Conservation (phyloP, 495 filamentous ascomycete species). For the Tuber borchii region DNA sequence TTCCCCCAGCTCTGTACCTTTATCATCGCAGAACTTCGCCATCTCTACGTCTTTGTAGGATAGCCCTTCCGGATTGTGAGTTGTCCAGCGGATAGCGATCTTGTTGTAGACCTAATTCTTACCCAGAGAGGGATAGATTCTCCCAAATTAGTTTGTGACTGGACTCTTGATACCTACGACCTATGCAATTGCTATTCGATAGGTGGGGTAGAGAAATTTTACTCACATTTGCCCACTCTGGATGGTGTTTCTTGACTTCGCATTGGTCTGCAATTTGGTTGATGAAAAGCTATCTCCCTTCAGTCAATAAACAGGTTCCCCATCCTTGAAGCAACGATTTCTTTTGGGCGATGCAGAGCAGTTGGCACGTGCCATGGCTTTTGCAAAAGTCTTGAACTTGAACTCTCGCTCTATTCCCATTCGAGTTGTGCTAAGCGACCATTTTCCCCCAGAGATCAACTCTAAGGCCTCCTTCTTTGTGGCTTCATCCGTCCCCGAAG, state of each 20-base stretch:
- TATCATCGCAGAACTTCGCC: slow-evolving; percentile 60
- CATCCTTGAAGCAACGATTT: background rate
- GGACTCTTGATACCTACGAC: background rate
- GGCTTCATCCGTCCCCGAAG: slow-evolving; percentile 17
- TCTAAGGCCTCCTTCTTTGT: slow-evolving; percentile 23
- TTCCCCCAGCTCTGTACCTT: slow-evolving; percentile 52
- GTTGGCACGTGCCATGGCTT: slow-evolving; percentile 52
- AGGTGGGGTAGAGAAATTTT: background rate
- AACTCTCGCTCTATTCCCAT: slow-evolving; percentile 54
- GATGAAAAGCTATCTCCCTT: slow-evolving; percentile 28
- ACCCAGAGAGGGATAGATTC: slow-evolving; percentile 6
- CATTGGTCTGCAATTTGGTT: slow-evolving; percentile 38
- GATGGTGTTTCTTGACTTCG: slow-evolving; percentile 32
- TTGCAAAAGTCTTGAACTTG: slow-evolving; percentile 58
- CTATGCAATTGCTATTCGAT: background rate
- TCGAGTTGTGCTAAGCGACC: slow-evolving; percentile 50
- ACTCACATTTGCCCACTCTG: slow-evolving; percentile 39
- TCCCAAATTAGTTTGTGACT: background rate
- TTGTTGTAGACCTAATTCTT: slow-evolving; percentile 54
- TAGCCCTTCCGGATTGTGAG: slow-evolving; percentile 65
- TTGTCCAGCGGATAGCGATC: slow-evolving; percentile 64
- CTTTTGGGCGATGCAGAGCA: slow-evolving; percentile 3
- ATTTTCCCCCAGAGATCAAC: slow-evolving; percentile 47
- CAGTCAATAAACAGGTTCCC: slow-evolving; percentile 11
- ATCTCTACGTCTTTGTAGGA: slow-evolving; percentile 60